These are phyloP conservation scores for Trichoderma sp. DNA, from an alignment of 2,329 filamentous ascomycete genomes.

Conservation along the genomic window DNA sequence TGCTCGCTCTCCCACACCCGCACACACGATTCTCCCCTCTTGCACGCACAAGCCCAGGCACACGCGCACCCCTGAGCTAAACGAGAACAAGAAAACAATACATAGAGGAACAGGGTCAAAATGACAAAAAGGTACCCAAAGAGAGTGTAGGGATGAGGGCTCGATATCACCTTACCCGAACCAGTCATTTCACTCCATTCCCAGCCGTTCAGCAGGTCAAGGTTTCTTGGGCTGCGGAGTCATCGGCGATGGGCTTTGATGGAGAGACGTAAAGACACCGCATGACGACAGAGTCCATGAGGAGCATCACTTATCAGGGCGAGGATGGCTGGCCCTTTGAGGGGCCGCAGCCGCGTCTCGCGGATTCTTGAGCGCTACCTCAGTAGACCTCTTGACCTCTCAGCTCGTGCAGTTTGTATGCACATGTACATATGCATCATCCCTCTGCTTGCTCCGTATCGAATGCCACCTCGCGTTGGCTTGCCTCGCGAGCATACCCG, in stretches of 20 bases:
- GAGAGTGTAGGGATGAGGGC: not conserved
- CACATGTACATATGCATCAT: not conserved
- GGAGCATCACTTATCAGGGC: too few relatives aligned
- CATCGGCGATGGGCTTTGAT: constrained; percentile 6
- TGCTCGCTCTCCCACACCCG: not conserved
- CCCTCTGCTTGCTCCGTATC: not conserved
- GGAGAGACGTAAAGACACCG: not conserved
- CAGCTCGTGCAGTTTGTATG: too few relatives aligned
- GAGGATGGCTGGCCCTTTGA: too few relatives aligned
- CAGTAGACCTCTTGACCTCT: too few relatives aligned
- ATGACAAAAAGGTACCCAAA: not conserved
- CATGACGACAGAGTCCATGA: too few relatives aligned
- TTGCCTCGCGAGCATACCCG: not conserved
- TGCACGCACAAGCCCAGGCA: not conserved
- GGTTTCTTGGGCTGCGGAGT: constrained; percentile 1
- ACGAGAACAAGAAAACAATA: not conserved
- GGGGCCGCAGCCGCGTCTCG: too few relatives aligned
- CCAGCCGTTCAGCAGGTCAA: constrained; percentile 17
- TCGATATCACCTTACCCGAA: constrained; percentile 2
- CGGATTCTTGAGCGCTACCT: too few relatives aligned
- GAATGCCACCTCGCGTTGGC: not conserved
- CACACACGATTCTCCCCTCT: not conserved
- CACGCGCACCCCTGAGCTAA: constrained; percentile 20
- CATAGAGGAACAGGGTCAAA: not conserved
- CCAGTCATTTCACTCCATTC: constrained; percentile 6